Base-by-base conservation (phyloP, 108 stramenopile species). In the Nitzschia palea region DNA sequence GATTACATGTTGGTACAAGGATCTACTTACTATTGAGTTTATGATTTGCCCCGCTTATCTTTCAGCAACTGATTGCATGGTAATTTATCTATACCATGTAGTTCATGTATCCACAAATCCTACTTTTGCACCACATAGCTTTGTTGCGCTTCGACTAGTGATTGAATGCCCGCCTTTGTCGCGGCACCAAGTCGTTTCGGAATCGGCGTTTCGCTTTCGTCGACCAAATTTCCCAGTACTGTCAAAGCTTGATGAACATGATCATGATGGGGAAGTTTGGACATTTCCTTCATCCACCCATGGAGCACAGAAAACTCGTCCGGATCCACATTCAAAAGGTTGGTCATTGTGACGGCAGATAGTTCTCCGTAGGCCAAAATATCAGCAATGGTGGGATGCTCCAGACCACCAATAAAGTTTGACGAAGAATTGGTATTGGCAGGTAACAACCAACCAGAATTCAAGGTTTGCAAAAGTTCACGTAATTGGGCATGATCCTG, bases 301-400 rank as follows among this genome's bases (percentile, higher is more conserved):
- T 12, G 14, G 3, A 80, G 0, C 9, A n/a, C 23, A 23, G 69
- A 60, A 30, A 53, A 71, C 2, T 65, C 44, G 18, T 60, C 44
- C 47, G 4, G 47, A 48, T 12, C 15, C 15, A 57, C 43, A 35
- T 54, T 31, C 29, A 65, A 18, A 15, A 75, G 26, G 0, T 72
- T 72, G 1, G 66, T 71, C 79, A 74, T 71, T 25, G 50, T 32
- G 0, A 68, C 37, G 48, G 75, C 62, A 17, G 57, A 65, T 0
- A 80, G 20, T 68, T 80, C 80, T 23, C 54, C 70, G 56, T 80
- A 80, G 2, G 65, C 63, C 54, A 77, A 23, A 30, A 80, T 43
- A 48, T 80, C 80, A 12, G 75, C 80, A 47, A 80, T 73, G 35
- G 73, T 61, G 5, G 69, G 65, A 35, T 67, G 29, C 2, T 80